Percentiles rank a stretch among this genome's conserved stretches.
Evolutionary conservation across 805 yeast species (phyloP).

Genomic region (Starmera caribaea): DNA sequence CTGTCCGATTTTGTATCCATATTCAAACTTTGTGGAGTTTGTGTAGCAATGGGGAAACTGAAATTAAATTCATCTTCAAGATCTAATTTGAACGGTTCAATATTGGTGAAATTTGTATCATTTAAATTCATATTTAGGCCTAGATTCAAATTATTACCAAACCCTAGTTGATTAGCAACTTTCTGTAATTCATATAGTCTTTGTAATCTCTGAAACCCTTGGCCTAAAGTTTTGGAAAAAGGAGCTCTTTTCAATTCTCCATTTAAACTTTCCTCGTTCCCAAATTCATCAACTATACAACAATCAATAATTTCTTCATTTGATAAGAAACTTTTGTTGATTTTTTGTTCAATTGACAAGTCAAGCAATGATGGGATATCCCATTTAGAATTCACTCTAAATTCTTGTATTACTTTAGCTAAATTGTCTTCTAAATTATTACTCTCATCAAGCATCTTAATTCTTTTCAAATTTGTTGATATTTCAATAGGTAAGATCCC

Average conservation of each 20-base stretch:
- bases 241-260: conserved; percentile 15
- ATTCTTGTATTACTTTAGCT: conserved; percentile 31
- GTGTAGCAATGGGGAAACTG: no score
- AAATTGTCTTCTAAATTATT: conserved; percentile 31
- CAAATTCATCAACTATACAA: conserved; percentile 38
- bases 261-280: conserved; percentile 12
- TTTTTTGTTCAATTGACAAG: conserved; percentile 32
- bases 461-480: conserved; percentile 19
- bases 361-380: conserved; percentile 45
- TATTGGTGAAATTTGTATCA: no score
- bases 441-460: conserved; percentile 17
- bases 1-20: no score
- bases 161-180: conserved; percentile 1
- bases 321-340: conserved; percentile 36
- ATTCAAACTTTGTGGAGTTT: no score
- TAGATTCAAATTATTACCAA: background rate
- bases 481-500: conserved; percentile 28
- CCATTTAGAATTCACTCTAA: conserved; percentile 49
- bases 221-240: conserved; percentile 17
- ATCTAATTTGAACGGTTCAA: background rate
- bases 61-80: background rate
- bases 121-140: background rate
- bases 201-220: conserved; percentile 14
- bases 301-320: conserved; percentile 54
- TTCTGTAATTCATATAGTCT: conserved; percentile 13